Percentiles rank a stretch among this genome's conserved stretches.
Conservation (phyloP, 2,329 filamentous ascomycete species). For the Neocucurbitaria cava region DNA sequence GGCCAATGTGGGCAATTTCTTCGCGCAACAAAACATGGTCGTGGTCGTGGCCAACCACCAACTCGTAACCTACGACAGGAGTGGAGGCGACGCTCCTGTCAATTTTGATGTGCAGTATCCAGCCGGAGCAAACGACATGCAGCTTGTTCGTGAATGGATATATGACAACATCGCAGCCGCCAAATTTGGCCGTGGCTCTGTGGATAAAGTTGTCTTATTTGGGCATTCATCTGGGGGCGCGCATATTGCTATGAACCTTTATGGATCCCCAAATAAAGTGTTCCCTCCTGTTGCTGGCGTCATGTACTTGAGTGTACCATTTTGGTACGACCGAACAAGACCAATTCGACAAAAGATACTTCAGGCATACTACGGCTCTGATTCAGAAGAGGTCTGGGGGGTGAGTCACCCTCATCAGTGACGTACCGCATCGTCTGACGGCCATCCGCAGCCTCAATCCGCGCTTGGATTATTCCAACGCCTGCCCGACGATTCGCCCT, state of each 20-base stretch:
- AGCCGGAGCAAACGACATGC: not conserved
- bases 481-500: not conserved
- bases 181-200: not conserved
- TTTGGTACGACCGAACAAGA: not conserved
- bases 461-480: not conserved
- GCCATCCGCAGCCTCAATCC: not conserved
- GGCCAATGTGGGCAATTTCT: not conserved
- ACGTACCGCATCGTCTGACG: not conserved
- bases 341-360: not conserved
- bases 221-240: not conserved
- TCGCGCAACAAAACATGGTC: not conserved
- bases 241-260: not conserved
- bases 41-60: not conserved
- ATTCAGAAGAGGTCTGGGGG: not conserved
- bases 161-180: not conserved
- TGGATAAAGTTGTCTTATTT: not conserved
- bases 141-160: not conserved
- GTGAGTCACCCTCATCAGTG: not conserved
- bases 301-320: not conserved
- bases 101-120: not conserved
- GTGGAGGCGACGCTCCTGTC: not conserved
- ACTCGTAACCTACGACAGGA: not conserved
- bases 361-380: not conserved
- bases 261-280: not conserved
- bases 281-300: not conserved